phyloP scores from a whole-genome alignment of 176 grass and related monocot species.

The Elymus sibiricus region DNA sequence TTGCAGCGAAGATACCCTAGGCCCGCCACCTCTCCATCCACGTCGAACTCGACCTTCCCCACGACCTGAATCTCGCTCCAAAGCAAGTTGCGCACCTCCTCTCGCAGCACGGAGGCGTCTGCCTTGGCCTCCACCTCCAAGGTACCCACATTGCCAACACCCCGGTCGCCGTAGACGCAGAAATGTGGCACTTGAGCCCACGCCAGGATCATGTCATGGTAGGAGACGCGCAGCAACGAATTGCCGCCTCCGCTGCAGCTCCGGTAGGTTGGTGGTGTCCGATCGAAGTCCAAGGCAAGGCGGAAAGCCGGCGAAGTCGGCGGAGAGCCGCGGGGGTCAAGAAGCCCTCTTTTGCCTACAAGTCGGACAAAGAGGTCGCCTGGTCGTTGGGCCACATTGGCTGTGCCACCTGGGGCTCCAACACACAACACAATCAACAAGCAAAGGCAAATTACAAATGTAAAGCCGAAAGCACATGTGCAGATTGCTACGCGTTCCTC shows the following conservation, averaged over 20 bases:
- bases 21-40: slow-evolving; percentile 1
- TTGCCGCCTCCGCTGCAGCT: neutral
- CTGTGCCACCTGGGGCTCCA: no score
- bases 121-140: neutral
- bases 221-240: neutral
- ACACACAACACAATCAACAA: no score
- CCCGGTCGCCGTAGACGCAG: neutral
- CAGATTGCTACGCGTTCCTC: no score
- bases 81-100: neutral
- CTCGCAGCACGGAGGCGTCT: neutral
- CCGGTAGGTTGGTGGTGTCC: no score
- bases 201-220: neutral
- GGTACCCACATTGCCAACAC: neutral
- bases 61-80: neutral
- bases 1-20: neutral
- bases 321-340: neutral
- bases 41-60: neutral
- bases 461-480: no score
- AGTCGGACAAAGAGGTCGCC: neutral
- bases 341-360: neutral
- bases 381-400: no score
- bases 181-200: neutral
- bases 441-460: no score
- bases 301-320: neutral
- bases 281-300: neutral